Evolutionary conservation across 2,329 filamentous ascomycete species (phyloP).

Genomic region (Phaeosphaeriaceae sp.): DNA sequence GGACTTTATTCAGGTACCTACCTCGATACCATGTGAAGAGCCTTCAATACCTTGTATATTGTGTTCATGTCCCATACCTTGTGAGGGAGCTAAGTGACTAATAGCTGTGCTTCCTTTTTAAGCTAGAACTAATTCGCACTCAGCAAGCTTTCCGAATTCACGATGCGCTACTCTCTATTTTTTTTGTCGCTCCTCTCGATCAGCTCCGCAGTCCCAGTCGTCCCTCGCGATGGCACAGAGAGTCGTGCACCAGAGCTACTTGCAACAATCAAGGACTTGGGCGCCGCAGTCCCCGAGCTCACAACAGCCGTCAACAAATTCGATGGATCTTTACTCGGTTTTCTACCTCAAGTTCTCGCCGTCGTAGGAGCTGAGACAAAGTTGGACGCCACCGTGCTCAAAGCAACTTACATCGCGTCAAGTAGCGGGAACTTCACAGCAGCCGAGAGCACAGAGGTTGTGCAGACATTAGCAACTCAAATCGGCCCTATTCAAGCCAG

Average conservation of each 20-base stretch:
- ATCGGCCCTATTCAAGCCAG: constrained; percentile 22
- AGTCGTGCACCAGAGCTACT: constrained; percentile 19
- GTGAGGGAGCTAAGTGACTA: not conserved
- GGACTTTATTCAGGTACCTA: too few relatives aligned
- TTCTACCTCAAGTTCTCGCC: constrained; percentile 27
- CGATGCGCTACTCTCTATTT: not conserved
- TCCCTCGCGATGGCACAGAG: constrained; percentile 7
- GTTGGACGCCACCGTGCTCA: constrained; percentile 22
- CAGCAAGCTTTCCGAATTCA: not conserved
- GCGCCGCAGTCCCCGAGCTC: constrained; percentile 18
- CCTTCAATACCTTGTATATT: too few relatives aligned
- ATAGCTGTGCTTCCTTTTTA: not conserved
- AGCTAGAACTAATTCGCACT: too few relatives aligned
- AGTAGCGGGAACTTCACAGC: constrained; percentile 22
- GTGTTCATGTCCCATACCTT: too few relatives aligned
- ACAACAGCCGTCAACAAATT: constrained; percentile 29
- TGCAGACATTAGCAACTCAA: constrained; percentile 14
- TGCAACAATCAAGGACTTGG: constrained; percentile 20
- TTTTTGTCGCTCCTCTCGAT: constrained; percentile 1
- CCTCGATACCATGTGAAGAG: too few relatives aligned
- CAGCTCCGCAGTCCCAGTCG: constrained; percentile 1
- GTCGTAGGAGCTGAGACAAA: constrained; percentile 24
- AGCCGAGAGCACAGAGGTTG: constrained; percentile 22
- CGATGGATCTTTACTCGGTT: constrained; percentile 22
- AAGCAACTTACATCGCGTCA: constrained; percentile 18